These are phyloP conservation scores for Silene noctiflora DNA, from an alignment of 179 eudicot species.

Conservation along the genomic window DNA sequence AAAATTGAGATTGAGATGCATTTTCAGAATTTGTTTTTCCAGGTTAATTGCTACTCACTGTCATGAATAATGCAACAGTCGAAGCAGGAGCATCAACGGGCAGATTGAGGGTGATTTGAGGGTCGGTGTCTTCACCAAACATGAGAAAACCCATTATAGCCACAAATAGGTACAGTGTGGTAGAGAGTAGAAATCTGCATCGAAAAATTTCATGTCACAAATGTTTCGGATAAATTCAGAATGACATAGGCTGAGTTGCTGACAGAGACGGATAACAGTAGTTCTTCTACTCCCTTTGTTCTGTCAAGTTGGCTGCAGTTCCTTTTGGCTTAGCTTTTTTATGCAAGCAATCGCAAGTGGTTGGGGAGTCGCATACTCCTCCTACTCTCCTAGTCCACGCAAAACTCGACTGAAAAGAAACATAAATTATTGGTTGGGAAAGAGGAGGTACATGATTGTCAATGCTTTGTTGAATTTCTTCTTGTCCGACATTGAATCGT, in stretches of 20 bases:
- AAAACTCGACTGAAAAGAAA: no score
- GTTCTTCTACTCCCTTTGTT: no score
- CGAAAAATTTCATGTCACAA: constrained; percentile 2
- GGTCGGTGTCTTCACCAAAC: constrained; percentile 69
- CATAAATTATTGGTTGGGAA: no score
- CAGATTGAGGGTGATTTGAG: constrained; percentile 81
- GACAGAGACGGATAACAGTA: no score
- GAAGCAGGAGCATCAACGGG: constrained; percentile 53
- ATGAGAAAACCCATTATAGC: constrained; percentile 76
- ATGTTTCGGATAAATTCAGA: background rate
- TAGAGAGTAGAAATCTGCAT: constrained; percentile 64
- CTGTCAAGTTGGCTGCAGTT: no score
- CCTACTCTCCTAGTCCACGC: no score
- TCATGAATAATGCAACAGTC: constrained; percentile 64
- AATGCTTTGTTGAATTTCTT: constrained; percentile 61
- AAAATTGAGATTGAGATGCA: background rate
- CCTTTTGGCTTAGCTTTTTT: no score
- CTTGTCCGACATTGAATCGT: constrained; percentile 89
- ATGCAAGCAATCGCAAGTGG: background rate
- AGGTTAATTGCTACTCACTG: constrained; percentile 43
- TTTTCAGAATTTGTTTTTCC: background rate
- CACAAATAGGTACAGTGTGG: constrained; percentile 48
- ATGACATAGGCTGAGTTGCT: background rate
- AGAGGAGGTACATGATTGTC: constrained; percentile 40
- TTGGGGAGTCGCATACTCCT: no score